Percentiles rank a stretch among this genome's conserved stretches.
Conservation (phyloP, 306 rosid genomes). For the Rubus idaeus region DNA sequence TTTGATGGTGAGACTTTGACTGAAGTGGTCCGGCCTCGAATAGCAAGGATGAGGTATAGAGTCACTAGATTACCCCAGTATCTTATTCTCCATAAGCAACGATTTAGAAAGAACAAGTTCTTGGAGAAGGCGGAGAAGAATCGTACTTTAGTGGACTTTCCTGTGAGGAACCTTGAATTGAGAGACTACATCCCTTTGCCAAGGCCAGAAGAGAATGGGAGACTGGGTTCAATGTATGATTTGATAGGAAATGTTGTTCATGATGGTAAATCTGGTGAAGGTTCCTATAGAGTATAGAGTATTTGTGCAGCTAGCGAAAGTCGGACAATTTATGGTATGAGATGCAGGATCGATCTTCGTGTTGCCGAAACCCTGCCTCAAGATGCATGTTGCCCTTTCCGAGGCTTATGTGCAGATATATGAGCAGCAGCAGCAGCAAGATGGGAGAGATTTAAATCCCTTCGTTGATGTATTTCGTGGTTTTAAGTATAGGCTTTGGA, state of each 20-base stretch:
- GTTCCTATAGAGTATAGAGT: conserved; percentile 77
- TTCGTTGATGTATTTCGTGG: too few species aligned
- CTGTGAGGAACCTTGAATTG: too few species aligned
- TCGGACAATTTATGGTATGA: conserved; percentile 90
- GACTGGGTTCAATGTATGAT: conserved; percentile 71
- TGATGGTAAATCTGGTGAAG: conserved; percentile 91
- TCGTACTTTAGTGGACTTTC: too few species aligned
- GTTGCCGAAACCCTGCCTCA: conserved; percentile 90
- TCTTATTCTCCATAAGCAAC: too few species aligned
- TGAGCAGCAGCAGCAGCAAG: conserved; percentile 78
- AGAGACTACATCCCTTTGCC: conserved; percentile 94
- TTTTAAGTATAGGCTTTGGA: too few species aligned
- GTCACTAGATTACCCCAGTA: conserved; percentile 85
- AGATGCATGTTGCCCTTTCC: conserved; percentile 86
- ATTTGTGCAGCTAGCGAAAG: conserved; percentile 85
- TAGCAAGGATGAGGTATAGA: conserved; percentile 87
- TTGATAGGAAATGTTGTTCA: conserved; percentile 86
- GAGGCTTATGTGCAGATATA: conserved; percentile 93
- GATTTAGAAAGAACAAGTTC: too few species aligned
- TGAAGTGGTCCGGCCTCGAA: conserved; percentile 88
- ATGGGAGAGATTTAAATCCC: too few species aligned
- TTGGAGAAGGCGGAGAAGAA: too few species aligned
- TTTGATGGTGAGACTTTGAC: conserved; percentile 92
- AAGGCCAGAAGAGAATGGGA: conserved; percentile 65
- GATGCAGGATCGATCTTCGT: conserved; percentile 91